phyloP scores from a whole-genome alignment of 495 filamentous ascomycete species.

The Tuber indicum region DNA sequence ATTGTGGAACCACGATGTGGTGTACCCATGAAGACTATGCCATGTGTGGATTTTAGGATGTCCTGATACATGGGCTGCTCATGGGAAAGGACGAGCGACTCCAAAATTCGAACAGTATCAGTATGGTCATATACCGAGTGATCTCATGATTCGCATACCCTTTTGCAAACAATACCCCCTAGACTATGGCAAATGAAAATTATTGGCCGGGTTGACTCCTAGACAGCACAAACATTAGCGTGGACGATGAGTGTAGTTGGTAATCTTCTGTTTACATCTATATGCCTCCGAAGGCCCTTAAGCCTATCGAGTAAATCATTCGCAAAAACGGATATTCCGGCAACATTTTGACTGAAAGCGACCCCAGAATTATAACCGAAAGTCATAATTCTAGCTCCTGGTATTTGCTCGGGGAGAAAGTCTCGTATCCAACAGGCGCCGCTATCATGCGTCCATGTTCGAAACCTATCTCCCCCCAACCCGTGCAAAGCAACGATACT shows the following conservation, averaged over 20 bases:
- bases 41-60: constrained; percentile 7
- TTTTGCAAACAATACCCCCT: constrained; percentile 23
- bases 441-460: constrained; percentile 34
- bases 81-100: constrained; percentile 9
- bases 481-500: constrained; percentile 51
- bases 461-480: constrained; percentile 45
- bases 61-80: constrained; percentile 2
- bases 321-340: constrained; percentile 1
- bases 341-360: neutral
- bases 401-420: constrained; percentile 9
- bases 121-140: neutral
- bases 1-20: constrained; percentile 17
- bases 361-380: constrained; percentile 25
- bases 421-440: constrained; percentile 33
- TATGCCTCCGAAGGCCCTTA: neutral
- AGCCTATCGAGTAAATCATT: constrained; percentile 8
- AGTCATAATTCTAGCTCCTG: constrained; percentile 13
- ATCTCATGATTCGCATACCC: constrained; percentile 13
- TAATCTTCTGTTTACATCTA: neutral
- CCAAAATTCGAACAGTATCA: neutral
- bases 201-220: constrained; percentile 12
- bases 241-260: neutral
- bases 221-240: neutral
- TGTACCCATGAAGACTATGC: constrained; percentile 23
- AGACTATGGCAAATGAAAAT: constrained; percentile 33